Evolutionary conservation across 331 rosid species (phyloP).

Genomic region (Stylosanthes scabra): DNA sequence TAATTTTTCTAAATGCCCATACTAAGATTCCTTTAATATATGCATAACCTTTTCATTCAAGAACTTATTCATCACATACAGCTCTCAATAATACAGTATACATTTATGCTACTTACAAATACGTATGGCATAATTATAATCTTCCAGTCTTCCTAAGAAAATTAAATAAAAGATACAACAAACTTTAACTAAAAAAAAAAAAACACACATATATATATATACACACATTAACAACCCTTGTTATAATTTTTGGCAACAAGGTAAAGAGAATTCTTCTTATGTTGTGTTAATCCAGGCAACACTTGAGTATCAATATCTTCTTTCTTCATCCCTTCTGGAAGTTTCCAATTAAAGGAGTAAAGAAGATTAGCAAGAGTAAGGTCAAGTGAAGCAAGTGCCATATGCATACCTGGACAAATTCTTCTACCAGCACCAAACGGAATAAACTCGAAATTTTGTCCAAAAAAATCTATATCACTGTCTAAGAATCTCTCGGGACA

Average conservation of each 20-base stretch:
- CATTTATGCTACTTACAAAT: too few species aligned
- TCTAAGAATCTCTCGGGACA: conserved; percentile 31
- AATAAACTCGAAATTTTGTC: conserved; percentile 27
- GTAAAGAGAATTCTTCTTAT: conserved; percentile 16
- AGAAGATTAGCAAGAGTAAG: conserved; percentile 30
- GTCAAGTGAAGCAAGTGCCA: conserved; percentile 10
- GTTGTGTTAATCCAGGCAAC: background rate
- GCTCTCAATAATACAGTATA: too few species aligned
- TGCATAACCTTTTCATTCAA: too few species aligned
- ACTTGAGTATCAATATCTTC: conserved; percentile 20
- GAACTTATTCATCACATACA: too few species aligned
- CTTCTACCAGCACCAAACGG: conserved; percentile 36
- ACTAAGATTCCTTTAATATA: too few species aligned
- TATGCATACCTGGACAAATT: conserved; percentile 31
- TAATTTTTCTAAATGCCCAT: too few species aligned
- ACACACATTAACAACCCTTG: too few species aligned
- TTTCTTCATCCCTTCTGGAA: background rate
- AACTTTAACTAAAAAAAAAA: background rate
- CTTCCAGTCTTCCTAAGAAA: too few species aligned
- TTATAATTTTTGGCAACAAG: background rate
- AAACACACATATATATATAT: too few species aligned
- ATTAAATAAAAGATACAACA: too few species aligned
- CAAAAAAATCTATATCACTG: background rate
- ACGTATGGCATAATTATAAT: too few species aligned
- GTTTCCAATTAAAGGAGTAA: conserved; percentile 29